A percentile compares a stretch with the other conserved stretches of the same genome.
Conservation (phyloP, 208 protist genomes). For the Acanthamoeba royreba region DNA sequence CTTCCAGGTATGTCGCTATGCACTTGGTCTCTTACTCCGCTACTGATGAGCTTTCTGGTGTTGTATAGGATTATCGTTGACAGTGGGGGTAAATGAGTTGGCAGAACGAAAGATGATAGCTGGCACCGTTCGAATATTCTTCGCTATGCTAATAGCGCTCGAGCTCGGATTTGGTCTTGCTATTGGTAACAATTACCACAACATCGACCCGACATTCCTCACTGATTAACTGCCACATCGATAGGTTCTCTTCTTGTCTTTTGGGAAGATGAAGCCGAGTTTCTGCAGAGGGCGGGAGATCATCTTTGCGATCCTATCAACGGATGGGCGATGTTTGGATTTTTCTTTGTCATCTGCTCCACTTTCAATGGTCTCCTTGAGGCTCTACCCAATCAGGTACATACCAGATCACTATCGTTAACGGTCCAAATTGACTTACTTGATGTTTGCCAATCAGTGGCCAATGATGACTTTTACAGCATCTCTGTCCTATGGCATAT, state of each 20-base stretch:
- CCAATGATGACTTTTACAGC: background rate
- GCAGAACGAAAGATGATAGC: background rate
- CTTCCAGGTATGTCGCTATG: no score
- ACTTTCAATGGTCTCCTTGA: background rate
- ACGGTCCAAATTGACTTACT: no score
- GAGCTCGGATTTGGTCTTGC: conserved; percentile 27
- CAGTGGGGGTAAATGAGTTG: background rate
- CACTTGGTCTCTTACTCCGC: background rate
- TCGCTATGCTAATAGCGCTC: background rate
- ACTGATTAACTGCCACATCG: background rate
- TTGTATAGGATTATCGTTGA: background rate
- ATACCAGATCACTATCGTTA: no score
- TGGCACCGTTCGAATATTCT: conserved; percentile 1
- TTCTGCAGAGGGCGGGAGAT: background rate
- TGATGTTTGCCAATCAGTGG: background rate
- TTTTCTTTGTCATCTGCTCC: background rate
- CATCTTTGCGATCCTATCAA: background rate
- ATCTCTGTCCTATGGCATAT: background rate
- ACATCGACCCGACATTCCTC: background rate
- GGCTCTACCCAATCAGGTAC: background rate
- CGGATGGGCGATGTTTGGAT: background rate
- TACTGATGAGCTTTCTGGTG: no score
- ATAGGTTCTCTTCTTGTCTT: background rate
- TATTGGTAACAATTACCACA: background rate
- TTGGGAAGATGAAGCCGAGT: background rate